Conservation (phyloP, 371 early-diverging fungal genomes). For the Mortierella sp. region DNA sequence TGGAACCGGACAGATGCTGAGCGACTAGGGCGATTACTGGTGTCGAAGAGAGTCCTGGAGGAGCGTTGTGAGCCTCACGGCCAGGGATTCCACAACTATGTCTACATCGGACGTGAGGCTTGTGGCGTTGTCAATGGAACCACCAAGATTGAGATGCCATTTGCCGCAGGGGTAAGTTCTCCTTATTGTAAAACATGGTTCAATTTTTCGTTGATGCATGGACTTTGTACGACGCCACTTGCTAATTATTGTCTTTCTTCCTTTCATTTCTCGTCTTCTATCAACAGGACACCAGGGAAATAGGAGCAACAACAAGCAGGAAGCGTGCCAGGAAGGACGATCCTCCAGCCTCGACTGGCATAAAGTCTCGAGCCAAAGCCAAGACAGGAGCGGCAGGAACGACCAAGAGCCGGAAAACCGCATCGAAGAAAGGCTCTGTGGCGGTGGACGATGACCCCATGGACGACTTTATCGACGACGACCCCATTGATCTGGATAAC, state of each 20-base stretch:
- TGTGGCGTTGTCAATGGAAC: conserved; percentile 59
- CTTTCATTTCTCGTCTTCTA: background rate
- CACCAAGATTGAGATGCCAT: conserved; percentile 55
- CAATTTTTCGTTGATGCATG: background rate
- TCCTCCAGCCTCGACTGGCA: background rate
- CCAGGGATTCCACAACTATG: conserved; percentile 60
- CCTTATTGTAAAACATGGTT: too few species aligned
- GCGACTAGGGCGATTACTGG: conserved; percentile 75
- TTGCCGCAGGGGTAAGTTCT: conserved; percentile 52
- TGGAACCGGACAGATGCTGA: conserved; percentile 72
- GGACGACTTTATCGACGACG: conserved; percentile 17
- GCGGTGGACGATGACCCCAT: conserved; percentile 31
- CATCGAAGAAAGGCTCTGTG: background rate
- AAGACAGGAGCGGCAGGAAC: background rate
- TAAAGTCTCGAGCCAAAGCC: conserved; percentile 17
- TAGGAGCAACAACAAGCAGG: background rate
- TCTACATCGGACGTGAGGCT: conserved; percentile 59
- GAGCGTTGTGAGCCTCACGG: conserved; percentile 69
- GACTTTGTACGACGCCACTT: background rate
- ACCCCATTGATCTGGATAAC: conserved; percentile 2
- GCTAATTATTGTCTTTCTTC: background rate
- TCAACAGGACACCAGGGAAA: conserved; percentile 21
- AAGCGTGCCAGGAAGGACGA: background rate
- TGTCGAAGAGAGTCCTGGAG: conserved; percentile 67
- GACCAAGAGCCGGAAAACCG: conserved; percentile 5